Evolutionary conservation across 352 stramenopile species (phyloP).

Genomic region (Phytophthora fragariaefolia): DNA sequence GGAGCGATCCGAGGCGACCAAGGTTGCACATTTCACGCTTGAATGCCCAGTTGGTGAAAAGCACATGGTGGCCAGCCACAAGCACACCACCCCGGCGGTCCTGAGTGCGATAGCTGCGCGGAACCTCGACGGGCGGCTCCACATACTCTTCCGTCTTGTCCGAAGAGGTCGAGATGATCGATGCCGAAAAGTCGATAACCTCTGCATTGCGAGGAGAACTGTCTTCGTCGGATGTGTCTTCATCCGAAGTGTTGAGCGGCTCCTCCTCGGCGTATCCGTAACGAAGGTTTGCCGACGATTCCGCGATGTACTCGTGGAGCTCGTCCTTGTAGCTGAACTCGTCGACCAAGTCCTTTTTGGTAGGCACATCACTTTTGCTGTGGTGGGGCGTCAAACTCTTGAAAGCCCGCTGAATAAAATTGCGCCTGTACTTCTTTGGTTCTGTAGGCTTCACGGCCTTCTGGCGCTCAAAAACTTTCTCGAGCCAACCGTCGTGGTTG

Average conservation of each 20-base stretch:
- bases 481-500: slow-evolving; percentile 20
- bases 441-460: slow-evolving; percentile 2
- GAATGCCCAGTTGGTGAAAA: slow-evolving; percentile 46
- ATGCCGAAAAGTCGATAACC: slow-evolving; percentile 29
- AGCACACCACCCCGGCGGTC: slow-evolving; percentile 40
- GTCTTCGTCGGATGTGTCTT: slow-evolving; percentile 26
- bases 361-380: not conserved
- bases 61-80: slow-evolving; percentile 36
- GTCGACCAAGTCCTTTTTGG: slow-evolving; percentile 4
- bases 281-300: slow-evolving; percentile 23
- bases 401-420: slow-evolving; percentile 31
- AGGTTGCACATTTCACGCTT: slow-evolving; percentile 33
- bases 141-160: slow-evolving; percentile 25
- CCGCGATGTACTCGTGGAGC: slow-evolving; percentile 33
- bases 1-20: slow-evolving; percentile 23
- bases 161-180: slow-evolving; percentile 24
- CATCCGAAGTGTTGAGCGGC: slow-evolving; percentile 15
- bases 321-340: slow-evolving; percentile 36
- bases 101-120: slow-evolving; percentile 34
- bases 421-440: slow-evolving; percentile 19
- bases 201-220: slow-evolving; percentile 20
- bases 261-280: slow-evolving; percentile 15
- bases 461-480: slow-evolving; percentile 29
- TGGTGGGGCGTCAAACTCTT: slow-evolving; percentile 22
- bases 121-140: slow-evolving; percentile 40